Base-by-base conservation (phyloP, 495 filamentous ascomycete species). In the Talaromyces liani region DNA sequence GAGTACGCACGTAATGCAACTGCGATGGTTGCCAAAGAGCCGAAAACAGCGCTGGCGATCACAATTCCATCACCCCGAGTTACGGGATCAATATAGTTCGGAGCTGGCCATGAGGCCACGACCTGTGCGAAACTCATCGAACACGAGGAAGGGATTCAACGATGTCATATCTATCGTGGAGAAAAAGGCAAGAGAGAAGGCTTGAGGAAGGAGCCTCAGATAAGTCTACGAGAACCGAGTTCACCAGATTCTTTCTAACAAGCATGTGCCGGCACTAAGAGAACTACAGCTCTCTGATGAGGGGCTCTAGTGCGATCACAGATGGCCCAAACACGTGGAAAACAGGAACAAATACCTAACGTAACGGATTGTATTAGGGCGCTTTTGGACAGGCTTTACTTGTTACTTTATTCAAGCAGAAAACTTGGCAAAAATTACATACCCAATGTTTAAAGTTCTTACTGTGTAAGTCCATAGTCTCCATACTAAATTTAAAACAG, bases 21-120 rank as follows among this genome's bases (percentile, higher is more conserved):
- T 63, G 75, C 74, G 6, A 71, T 33, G 31, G 39, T 33, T 16
- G 31, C 67, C 4, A 77, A 24, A n/a, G 49, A 54, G 24, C 65
- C 60, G 24, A 78, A 69, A 41, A 74, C 33, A n/a, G 68, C 45
- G 29, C 70, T 74, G 49, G 75, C 39, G 33, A 74, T 60, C 60
- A 69, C 66, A 14, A 70, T 72, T 9, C 54, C 54, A 58, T 69
- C 69, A 2, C 77, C 79, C 41, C 75, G 72, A 0, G 73, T 73
- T 34, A 72, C 68, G 6, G 78, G 79, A 61, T 79, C 61, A 61
- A 63, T 55, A 64, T 75, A 75, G 65, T 81, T 79, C 3, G 76
- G 71, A 9, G 22, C 29, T 6, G 80, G 78, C 78, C 79, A 81
- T 60, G 70, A 70, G 16, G 58, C 68, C 29, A 68, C 41, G 8